Conservation (phyloP, 2,329 filamentous ascomycete genomes). For the Microdochium trichocladiopsis region DNA sequence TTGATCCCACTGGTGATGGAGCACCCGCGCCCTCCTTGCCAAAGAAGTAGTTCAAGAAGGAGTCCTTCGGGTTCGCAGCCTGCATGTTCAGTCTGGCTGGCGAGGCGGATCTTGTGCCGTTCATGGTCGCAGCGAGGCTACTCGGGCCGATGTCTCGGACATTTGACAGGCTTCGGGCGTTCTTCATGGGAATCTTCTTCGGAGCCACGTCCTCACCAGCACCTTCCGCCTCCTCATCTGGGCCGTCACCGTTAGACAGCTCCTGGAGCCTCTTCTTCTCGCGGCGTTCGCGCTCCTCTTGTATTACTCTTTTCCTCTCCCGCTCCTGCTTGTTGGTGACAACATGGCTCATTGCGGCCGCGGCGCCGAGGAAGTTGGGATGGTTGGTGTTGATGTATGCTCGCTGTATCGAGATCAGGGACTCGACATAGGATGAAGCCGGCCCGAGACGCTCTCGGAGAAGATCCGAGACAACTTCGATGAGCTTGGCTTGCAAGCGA, state of each 20-base stretch:
- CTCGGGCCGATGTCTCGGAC: constrained; percentile 59
- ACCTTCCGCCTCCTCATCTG: constrained; percentile 60
- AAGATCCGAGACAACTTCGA: constrained; percentile 95
- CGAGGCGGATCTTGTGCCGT: constrained; percentile 55
- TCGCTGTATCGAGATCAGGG: constrained; percentile 91
- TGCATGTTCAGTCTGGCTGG: constrained; percentile 56
- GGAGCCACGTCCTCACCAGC: constrained; percentile 48
- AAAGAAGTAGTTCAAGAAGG: constrained; percentile 98
- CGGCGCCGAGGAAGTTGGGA: constrained; percentile 94
- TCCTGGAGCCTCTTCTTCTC: constrained; percentile 81
- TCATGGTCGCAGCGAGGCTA: constrained; percentile 58
- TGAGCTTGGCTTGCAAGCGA: constrained; percentile 89
- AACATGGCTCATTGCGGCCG: constrained; percentile 94
- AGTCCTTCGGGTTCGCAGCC: constrained; percentile 63
- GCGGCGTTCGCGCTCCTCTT: constrained; percentile 79
- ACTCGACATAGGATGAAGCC: constrained; percentile 86
- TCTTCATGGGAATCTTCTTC: constrained; percentile 54
- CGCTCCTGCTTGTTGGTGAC: constrained; percentile 92
- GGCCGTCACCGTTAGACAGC: constrained; percentile 68
- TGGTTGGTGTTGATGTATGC: constrained; percentile 99
- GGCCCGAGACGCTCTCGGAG: constrained; percentile 88
- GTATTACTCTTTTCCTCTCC: constrained; percentile 72
- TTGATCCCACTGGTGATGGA: constrained; percentile 10
- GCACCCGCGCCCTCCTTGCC: constrained; percentile 65
- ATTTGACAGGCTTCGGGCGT: constrained; percentile 71